A percentile compares a stretch with the other conserved stretches of the same genome.
phyloP scores from a whole-genome alignment of 176 grass and related monocot genomes.

The Bonia amplexicaulis region DNA sequence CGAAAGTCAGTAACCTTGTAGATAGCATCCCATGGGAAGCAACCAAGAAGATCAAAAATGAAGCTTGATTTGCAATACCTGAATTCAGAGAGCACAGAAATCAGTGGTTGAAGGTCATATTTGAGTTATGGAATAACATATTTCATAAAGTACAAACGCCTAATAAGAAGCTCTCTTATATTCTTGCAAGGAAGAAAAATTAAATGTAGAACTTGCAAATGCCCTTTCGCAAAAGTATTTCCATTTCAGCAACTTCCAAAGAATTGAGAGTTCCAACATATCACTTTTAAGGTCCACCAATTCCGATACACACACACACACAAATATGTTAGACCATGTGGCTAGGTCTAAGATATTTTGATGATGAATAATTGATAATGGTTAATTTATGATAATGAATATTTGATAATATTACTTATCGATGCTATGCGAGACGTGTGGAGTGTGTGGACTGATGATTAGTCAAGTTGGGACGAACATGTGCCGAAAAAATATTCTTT shows the following conservation, averaged over 20 bases:
- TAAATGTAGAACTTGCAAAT: not conserved
- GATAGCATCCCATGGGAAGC: slow-evolving; percentile 90
- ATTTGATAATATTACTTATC: too few relatives aligned
- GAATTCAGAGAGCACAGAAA: not conserved
- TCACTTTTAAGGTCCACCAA: not conserved
- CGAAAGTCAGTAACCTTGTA: slow-evolving; percentile 55
- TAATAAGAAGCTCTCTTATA: not conserved
- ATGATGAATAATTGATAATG: too few relatives aligned
- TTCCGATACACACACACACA: too few relatives aligned
- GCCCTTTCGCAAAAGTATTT: not conserved
- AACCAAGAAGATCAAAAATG: slow-evolving; percentile 70
- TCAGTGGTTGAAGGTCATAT: not conserved
- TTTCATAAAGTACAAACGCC: not conserved
- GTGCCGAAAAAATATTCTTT: too few relatives aligned
- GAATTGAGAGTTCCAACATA: not conserved
- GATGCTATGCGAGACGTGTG: too few relatives aligned
- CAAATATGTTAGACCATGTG: too few relatives aligned
- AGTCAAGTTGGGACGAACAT: too few relatives aligned
- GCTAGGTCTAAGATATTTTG: too few relatives aligned
- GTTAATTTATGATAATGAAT: too few relatives aligned
- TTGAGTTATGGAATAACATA: not conserved
- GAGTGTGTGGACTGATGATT: too few relatives aligned
- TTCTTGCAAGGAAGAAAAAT: not conserved
- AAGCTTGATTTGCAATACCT: slow-evolving; percentile 83
- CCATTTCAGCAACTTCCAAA: not conserved